Conservation (phyloP, 2,329 filamentous ascomycete genomes). For the Microdochium nivale region DNA sequence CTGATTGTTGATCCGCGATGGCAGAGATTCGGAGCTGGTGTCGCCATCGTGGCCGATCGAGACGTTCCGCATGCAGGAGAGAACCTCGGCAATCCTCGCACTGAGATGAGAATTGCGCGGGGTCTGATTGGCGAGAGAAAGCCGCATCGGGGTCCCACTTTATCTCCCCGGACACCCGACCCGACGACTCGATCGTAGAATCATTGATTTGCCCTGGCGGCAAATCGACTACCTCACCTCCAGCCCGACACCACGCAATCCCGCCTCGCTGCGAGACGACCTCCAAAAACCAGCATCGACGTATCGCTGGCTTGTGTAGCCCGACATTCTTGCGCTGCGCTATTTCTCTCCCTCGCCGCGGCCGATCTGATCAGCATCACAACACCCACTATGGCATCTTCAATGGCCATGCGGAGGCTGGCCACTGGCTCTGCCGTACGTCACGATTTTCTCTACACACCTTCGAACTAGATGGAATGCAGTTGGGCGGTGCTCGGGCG, state of each 20-base stretch:
- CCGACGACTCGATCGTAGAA: not conserved
- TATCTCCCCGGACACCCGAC: not conserved
- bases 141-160: not conserved
- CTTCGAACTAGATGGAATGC: not conserved
- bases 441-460: slow-evolving; percentile 11
- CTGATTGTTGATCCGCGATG: too few species aligned
- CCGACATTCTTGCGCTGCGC: not conserved
- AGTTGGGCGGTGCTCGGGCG: not conserved
- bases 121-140: not conserved
- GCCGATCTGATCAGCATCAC: not conserved
- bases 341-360: not conserved
- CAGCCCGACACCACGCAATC: not conserved
- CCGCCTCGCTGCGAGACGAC: not conserved
- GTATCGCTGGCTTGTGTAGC: not conserved
- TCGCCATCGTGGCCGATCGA: too few species aligned
- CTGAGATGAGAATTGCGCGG: not conserved
- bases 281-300: not conserved
- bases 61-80: too few species aligned
- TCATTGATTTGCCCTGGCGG: too few species aligned
- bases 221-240: not conserved
- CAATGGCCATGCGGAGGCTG: slow-evolving; percentile 56
- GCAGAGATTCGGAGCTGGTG: too few species aligned
- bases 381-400: slow-evolving; percentile 43
- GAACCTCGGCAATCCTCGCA: too few species aligned
- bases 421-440: slow-evolving; percentile 47